Evolutionary conservation across 2,329 filamentous ascomycete genomes (phyloP).

Genomic region (Botryotinia narcissicola): DNA sequence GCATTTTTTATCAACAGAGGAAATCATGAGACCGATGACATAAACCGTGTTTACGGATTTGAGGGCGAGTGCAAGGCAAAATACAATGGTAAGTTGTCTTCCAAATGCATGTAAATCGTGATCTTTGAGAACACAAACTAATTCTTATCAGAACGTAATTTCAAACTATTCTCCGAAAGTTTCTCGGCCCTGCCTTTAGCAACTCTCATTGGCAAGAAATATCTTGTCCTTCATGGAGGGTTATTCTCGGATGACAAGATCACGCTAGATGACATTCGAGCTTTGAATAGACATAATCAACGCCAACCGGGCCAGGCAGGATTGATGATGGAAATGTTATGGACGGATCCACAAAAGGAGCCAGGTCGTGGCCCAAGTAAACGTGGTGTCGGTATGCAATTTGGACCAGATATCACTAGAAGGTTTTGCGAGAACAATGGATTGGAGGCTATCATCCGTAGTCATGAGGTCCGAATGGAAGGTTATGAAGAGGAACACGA

Average conservation of each 20-base stretch:
- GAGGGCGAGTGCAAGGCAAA: constrained; percentile 98
- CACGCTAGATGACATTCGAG: constrained; percentile 88
- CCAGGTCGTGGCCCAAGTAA: constrained; percentile 92
- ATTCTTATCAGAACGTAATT: constrained; percentile 54
- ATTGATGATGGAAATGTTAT: constrained; percentile 99
- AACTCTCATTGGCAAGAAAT: constrained; percentile 87
- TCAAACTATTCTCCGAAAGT: constrained; percentile 97
- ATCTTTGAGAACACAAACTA: neutral
- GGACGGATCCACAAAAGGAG: constrained; percentile 90
- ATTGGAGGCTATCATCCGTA: constrained; percentile 90
- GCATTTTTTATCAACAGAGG: constrained; percentile 94
- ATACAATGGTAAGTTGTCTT: constrained; percentile 72
- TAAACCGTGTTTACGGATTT: constrained; percentile 98
- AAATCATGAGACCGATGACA: constrained; percentile 98
- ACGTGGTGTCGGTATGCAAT: constrained; percentile 92
- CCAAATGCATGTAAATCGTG: constrained; percentile 31
- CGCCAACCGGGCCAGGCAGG: constrained; percentile 89
- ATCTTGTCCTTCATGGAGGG: constrained; percentile 88
- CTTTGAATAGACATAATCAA: constrained; percentile 86
- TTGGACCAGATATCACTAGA: constrained; percentile 94
- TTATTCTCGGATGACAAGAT: constrained; percentile 94
- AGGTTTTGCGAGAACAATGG: constrained; percentile 95
- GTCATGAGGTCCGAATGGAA: constrained; percentile 97
- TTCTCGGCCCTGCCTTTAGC: constrained; percentile 93
- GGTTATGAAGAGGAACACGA: constrained; percentile 99